phyloP scores from a whole-genome alignment of 139 green algal species.

The Yamagishiella unicocca region DNA sequence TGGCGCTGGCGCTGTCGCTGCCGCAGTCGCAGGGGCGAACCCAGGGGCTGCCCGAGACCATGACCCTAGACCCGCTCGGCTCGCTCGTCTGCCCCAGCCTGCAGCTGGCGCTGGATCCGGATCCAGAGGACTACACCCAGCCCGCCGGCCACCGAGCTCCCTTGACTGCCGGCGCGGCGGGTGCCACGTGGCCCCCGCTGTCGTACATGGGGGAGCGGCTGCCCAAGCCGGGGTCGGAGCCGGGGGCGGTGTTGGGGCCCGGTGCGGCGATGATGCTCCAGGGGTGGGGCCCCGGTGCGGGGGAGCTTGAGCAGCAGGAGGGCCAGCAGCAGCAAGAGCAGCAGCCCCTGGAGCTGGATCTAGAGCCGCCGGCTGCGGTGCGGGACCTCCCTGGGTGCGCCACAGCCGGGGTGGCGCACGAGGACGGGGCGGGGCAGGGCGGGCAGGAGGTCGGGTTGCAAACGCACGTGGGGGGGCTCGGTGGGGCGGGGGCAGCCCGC shows the following conservation, averaged over 20 bases:
- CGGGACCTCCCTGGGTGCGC: too few relatives aligned
- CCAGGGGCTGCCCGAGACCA: not conserved
- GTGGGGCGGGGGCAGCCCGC: too few relatives aligned
- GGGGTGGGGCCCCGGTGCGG: too few relatives aligned
- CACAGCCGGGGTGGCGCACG: too few relatives aligned
- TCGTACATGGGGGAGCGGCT: too few relatives aligned
- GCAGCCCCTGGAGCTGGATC: not conserved
- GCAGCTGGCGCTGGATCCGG: slow-evolving; percentile 19
- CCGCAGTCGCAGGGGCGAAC: not conserved
- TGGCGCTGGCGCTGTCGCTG: not conserved
- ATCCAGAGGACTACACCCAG: not conserved
- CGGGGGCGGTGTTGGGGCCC: not conserved
- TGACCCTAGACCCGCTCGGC: not conserved
- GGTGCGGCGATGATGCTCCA: not conserved
- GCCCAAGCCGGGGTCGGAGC: slow-evolving; percentile 11
- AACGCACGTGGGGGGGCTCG: too few relatives aligned
- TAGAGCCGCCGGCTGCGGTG: not conserved
- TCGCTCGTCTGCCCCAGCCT: slow-evolving; percentile 9
- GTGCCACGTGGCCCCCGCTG: not conserved
- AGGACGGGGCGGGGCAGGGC: too few relatives aligned
- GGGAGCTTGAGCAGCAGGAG: not conserved
- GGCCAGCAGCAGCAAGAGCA: not conserved
- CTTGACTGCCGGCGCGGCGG: too few relatives aligned
- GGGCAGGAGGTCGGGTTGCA: not conserved
- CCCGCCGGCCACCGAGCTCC: too few relatives aligned